Evolutionary conservation across 2,329 filamentous ascomycete genomes (phyloP).

Genomic region (Colletotrichum euphorbiae): DNA sequence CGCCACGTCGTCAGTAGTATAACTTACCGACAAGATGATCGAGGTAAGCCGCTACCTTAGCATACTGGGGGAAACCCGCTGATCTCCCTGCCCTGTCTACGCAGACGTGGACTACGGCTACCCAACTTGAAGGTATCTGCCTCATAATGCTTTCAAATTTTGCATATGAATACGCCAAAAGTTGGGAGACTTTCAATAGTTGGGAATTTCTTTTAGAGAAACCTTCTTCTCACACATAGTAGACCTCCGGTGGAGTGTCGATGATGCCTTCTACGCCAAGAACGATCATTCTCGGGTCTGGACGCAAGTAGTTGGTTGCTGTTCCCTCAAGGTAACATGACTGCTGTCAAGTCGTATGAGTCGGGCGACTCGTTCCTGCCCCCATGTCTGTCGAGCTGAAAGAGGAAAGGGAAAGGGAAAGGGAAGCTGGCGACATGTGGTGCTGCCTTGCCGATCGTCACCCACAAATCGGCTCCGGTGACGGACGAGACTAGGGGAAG

Average conservation of each 20-base stretch:
- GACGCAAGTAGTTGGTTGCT: not conserved
- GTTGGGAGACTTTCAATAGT: no score
- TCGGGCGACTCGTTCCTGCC: not conserved
- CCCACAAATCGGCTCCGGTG: constrained; percentile 16
- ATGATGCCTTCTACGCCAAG: not conserved
- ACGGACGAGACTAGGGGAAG: constrained; percentile 8
- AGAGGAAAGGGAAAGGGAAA: not conserved
- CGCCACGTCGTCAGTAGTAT: constrained; percentile 12
- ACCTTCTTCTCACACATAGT: no score
- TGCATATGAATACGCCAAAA: no score
- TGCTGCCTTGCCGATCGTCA: constrained; percentile 17
- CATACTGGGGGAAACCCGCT: constrained; percentile 24
- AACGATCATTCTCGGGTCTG: not conserved
- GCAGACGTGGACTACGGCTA: no score
- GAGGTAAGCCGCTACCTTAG: not conserved
- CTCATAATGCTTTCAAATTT: no score
- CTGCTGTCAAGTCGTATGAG: constrained; percentile 8
- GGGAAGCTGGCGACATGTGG: constrained; percentile 8
- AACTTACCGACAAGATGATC: not conserved
- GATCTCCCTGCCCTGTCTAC: not conserved
- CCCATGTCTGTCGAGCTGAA: not conserved
- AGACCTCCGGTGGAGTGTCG: no score
- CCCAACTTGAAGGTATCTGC: no score
- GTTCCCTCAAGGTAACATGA: constrained; percentile 10
- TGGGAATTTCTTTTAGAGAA: no score